Conservation (phyloP, 257 asterid species). For the Fraxinus quadrangulata region DNA sequence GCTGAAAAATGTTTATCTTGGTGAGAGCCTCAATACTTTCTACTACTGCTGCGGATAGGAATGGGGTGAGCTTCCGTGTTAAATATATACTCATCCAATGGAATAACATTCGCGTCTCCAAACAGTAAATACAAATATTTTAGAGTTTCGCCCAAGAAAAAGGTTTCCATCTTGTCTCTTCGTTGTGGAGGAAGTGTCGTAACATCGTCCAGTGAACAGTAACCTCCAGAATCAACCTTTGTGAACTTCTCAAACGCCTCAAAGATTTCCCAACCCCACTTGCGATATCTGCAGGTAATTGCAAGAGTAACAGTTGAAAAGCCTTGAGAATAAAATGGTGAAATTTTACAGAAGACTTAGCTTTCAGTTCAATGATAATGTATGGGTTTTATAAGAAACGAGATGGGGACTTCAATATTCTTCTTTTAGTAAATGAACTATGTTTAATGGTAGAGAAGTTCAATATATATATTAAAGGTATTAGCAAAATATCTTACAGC, state of each 20-base stretch:
- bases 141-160: constrained; percentile 89
- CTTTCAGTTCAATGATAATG: not conserved
- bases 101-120: constrained; percentile 54
- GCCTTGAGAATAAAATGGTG: not conserved
- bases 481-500: not conserved
- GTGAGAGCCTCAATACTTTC: constrained; percentile 35
- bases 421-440: not conserved
- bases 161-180: constrained; percentile 98
- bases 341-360: not conserved
- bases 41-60: constrained; percentile 54
- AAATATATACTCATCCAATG: constrained; percentile 81
- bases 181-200: constrained; percentile 70
- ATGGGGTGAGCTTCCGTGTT: constrained; percentile 98
- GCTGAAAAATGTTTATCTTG: constrained; percentile 23
- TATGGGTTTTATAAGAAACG: not conserved
- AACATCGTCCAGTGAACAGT: constrained; percentile 84
- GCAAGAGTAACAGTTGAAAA: constrained; percentile 6
- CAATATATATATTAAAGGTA: not conserved
- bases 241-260: constrained; percentile 92
- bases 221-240: constrained; percentile 85
- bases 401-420: not conserved
- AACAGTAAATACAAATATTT: constrained; percentile 83
- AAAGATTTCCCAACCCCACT: constrained; percentile 96
- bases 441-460: not conserved
- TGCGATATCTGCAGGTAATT: constrained; percentile 70